Conservation (phyloP, 2,329 filamentous ascomycete species). For the Xylariaceae sp. region DNA sequence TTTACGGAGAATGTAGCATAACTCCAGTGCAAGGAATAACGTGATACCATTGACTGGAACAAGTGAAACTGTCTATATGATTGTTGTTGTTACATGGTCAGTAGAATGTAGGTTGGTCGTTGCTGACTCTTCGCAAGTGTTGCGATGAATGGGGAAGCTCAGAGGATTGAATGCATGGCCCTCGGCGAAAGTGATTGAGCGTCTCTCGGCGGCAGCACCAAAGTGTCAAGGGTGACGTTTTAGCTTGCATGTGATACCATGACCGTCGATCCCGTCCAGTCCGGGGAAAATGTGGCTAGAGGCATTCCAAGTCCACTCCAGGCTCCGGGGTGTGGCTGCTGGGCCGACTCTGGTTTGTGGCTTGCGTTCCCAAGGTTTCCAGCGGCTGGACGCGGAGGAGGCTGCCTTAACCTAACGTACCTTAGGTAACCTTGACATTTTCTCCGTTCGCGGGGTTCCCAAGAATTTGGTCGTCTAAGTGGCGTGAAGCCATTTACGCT, state of each 20-base stretch:
- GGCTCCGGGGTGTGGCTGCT: no score
- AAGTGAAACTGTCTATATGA: no score
- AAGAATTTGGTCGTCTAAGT: constrained; percentile 12
- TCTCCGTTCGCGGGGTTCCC: not conserved
- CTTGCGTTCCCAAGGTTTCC: constrained; percentile 1
- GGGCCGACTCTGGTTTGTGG: constrained; percentile 1
- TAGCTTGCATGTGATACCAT: constrained; percentile 27
- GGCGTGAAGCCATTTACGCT: not conserved
- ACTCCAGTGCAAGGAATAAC: no score
- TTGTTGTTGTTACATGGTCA: constrained; percentile 21
- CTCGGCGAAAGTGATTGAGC: constrained; percentile 24
- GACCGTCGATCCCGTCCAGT: no score
- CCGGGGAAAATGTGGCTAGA: no score
- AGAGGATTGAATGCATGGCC: constrained; percentile 10
- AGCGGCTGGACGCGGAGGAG: not conserved
- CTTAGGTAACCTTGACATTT: not conserved
- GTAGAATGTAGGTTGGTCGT: not conserved
- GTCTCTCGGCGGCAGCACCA: constrained; percentile 4
- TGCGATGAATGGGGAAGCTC: constrained; percentile 5
- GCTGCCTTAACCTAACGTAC: no score
- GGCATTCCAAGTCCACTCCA: no score
- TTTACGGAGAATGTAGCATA: not conserved
- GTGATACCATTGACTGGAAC: no score
- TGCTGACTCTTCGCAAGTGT: not conserved
- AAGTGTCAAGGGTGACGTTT: constrained; percentile 21